phyloP scores from a whole-genome alignment of 768 basidiomycete genomes.

The Suillus fuscotomentosus region DNA sequence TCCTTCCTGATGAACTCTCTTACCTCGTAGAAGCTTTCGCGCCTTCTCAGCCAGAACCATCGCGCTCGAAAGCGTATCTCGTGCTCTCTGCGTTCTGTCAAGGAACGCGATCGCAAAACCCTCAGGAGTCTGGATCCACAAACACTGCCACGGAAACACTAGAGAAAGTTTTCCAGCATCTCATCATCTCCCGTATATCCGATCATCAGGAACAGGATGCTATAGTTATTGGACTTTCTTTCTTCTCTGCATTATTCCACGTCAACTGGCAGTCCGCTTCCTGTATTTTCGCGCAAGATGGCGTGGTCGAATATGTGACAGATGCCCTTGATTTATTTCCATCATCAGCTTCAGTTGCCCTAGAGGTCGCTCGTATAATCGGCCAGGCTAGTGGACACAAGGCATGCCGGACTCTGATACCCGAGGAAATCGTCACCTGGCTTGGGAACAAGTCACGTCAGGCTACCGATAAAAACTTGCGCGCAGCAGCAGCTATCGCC shows the following conservation, averaged over 20 bases:
- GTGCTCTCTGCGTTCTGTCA: constrained; percentile 69
- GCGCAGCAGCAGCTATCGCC: constrained; percentile 67
- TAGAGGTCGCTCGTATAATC: constrained; percentile 70
- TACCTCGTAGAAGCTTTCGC: constrained; percentile 52
- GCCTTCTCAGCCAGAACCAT: constrained; percentile 40
- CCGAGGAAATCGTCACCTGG: constrained; percentile 62
- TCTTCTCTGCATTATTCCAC: constrained; percentile 80
- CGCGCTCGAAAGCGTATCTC: constrained; percentile 70
- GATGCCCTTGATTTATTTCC: constrained; percentile 70
- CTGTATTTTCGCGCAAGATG: constrained; percentile 61
- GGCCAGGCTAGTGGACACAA: constrained; percentile 78
- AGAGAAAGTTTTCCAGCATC: constrained; percentile 47
- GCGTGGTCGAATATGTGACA: constrained; percentile 59
- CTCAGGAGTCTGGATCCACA: constrained; percentile 34
- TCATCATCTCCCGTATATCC: constrained; percentile 47
- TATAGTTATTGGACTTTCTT: constrained; percentile 55
- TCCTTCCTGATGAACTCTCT: constrained; percentile 55
- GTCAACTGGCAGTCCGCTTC: constrained; percentile 73
- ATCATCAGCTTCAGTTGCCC: constrained; percentile 45
- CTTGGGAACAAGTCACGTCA: constrained; percentile 56
- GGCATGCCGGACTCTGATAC: constrained; percentile 60
- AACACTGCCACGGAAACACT: constrained; percentile 50
- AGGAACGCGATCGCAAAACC: constrained; percentile 43
- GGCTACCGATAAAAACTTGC: constrained; percentile 43
- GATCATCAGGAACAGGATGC: constrained; percentile 51